phyloP scores from a whole-genome alignment of 2,329 filamentous ascomycete genomes.

The Didymella exigua region DNA sequence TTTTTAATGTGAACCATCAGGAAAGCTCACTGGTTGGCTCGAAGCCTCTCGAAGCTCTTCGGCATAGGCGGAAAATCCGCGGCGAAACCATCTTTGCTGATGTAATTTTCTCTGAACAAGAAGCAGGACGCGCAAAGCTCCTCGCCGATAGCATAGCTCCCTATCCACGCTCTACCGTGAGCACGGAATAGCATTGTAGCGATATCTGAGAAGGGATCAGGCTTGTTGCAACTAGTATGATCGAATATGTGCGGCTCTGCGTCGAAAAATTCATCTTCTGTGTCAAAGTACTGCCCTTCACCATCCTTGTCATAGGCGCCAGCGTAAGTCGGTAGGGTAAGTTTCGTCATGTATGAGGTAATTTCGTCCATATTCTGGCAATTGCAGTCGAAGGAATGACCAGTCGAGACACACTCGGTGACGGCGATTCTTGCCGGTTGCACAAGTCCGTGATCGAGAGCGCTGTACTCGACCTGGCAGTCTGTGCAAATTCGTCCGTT shows the following conservation, averaged over 20 bases:
- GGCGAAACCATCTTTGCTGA: conserved; percentile 10
- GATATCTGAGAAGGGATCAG: conserved; percentile 9
- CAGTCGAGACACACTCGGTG: conserved; percentile 15
- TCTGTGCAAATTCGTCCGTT: not conserved
- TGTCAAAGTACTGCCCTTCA: not conserved
- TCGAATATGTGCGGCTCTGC: conserved; percentile 1
- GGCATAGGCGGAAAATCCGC: conserved; percentile 19
- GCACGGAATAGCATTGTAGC: conserved; percentile 18
- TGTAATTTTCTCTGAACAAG: conserved; percentile 13
- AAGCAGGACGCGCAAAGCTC: conserved; percentile 15
- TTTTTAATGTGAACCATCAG: not conserved
- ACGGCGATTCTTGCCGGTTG: conserved; percentile 16
- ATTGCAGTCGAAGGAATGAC: conserved; percentile 8
- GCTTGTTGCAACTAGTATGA: not conserved
- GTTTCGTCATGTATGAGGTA: not conserved
- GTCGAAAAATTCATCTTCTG: conserved; percentile 4
- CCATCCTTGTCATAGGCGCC: not conserved
- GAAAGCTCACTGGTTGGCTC: not conserved
- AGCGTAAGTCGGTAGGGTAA: not conserved
- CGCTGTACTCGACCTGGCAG: conserved; percentile 4
- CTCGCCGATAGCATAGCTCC: conserved; percentile 3
- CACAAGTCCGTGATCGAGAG: conserved; percentile 10
- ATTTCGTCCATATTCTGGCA: not conserved
- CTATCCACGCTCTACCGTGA: conserved; percentile 19
- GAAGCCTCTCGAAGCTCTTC: conserved; percentile 3